Evolutionary conservation across 1,284 basidiomycete genomes (phyloP).

Genomic region (Trichosporon asahii): DNA sequence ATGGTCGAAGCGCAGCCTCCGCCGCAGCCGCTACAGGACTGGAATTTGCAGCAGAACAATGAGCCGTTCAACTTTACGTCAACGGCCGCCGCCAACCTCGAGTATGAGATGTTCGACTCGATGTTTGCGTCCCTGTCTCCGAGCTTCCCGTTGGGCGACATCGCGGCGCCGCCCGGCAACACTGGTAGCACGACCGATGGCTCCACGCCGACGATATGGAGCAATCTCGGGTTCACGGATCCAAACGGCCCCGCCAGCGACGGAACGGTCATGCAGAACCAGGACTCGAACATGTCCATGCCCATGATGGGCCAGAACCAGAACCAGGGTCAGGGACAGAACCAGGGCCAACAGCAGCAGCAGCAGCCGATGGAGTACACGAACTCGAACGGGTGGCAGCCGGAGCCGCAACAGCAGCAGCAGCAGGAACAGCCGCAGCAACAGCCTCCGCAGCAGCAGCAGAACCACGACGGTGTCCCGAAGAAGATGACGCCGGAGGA

Average conservation of each 20-base stretch:
- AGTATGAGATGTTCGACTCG: slow-evolving; percentile 47
- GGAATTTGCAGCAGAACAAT: slow-evolving; percentile 18
- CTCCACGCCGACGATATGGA: slow-evolving; percentile 23
- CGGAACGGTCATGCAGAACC: slow-evolving; percentile 5
- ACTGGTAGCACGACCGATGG: slow-evolving; percentile 20
- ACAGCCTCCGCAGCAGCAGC: not conserved
- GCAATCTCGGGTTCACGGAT: slow-evolving; percentile 22
- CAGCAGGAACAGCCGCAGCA: not conserved
- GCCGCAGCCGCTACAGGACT: slow-evolving; percentile 16
- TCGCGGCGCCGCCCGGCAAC: not conserved
- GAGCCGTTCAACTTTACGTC: slow-evolving; percentile 26
- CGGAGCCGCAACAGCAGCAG: not conserved
- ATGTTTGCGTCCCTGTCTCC: slow-evolving; percentile 46
- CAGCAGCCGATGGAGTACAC: not conserved
- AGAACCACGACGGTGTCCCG: slow-evolving; percentile 9
- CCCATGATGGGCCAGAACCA: not conserved
- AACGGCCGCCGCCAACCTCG: slow-evolving; percentile 30
- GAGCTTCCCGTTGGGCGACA: slow-evolving; percentile 32
- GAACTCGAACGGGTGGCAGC: slow-evolving; percentile 8
- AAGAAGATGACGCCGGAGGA: slow-evolving; percentile 25
- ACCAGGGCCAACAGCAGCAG: not conserved
- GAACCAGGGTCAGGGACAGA: slow-evolving; percentile 2
- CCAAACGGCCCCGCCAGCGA: not conserved
- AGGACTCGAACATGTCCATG: slow-evolving; percentile 7
- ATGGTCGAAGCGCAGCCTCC: slow-evolving; percentile 21